Evolutionary conservation across 345 rosid species (phyloP).

Genomic region (Aethionema arabicum): DNA sequence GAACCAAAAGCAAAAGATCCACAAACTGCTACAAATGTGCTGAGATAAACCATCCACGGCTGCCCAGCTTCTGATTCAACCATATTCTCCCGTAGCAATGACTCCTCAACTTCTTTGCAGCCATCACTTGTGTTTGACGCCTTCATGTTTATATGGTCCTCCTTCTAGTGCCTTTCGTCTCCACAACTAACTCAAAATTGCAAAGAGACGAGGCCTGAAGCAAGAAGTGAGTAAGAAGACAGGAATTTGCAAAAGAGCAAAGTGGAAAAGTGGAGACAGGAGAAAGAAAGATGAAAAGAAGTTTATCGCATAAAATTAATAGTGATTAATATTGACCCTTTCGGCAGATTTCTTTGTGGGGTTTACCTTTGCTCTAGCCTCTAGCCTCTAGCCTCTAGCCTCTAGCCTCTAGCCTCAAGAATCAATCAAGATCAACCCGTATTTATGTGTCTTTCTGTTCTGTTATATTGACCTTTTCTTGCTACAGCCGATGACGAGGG

Average conservation of each 20-base stretch:
- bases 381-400: no score
- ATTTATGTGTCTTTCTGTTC: constrained; percentile 22
- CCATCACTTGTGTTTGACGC: constrained; percentile 30
- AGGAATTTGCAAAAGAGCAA: constrained; percentile 20
- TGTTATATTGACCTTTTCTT: no score
- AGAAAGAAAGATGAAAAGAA: constrained; percentile 1
- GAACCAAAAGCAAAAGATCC: constrained; percentile 85
- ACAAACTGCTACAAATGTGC: constrained; percentile 77
- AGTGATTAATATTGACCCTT: constrained; percentile 15
- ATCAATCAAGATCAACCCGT: constrained; percentile 32
- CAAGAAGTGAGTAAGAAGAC: constrained; percentile 27
- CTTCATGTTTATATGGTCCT: constrained; percentile 19
- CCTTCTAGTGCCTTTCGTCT: no score
- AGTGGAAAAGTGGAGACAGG: constrained; percentile 22
- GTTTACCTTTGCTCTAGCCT: constrained; percentile 3
- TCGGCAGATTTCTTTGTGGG: constrained; percentile 26
- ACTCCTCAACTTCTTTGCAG: constrained; percentile 21
- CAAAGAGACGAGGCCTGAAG: constrained; percentile 35
- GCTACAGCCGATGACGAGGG: no score
- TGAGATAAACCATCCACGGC: constrained; percentile 73
- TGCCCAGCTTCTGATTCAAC: constrained; percentile 40
- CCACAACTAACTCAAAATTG: constrained; percentile 14
- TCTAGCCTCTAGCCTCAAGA: no score
- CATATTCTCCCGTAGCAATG: constrained; percentile 34
- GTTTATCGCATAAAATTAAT: background rate